phyloP scores from a whole-genome alignment of 495 filamentous ascomycete species.

The Penicillium daleae region DNA sequence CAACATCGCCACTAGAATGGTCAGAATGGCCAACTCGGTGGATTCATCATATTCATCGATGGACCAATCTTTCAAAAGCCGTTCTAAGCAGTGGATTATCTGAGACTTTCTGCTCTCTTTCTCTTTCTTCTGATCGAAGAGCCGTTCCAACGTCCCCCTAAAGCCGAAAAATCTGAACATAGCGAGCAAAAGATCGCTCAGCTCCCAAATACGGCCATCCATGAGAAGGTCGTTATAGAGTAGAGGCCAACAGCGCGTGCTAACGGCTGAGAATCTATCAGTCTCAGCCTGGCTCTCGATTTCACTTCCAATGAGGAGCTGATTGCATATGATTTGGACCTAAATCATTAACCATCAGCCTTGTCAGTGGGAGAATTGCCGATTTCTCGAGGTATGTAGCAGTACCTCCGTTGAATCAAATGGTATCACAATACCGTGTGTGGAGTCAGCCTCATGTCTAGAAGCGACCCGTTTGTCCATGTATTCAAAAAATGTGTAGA shows the following conservation, averaged over 20 bases:
- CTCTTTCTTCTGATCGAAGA: neutral
- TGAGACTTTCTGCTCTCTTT: neutral
- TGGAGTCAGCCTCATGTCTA: neutral
- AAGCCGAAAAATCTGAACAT: neutral
- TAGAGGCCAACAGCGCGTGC: neutral
- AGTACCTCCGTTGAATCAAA: constrained; percentile 7
- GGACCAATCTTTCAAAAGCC: neutral
- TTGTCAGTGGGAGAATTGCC: too few relatives aligned
- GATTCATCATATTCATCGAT: neutral
- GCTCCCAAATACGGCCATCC: constrained; percentile 1
- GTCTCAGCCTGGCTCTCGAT: neutral
- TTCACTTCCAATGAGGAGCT: neutral
- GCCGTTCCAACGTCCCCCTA: neutral
- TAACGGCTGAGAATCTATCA: neutral
- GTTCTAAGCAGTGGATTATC: neutral
- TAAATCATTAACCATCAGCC: neutral
- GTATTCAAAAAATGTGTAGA: constrained; percentile 1
- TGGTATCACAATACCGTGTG: neutral
- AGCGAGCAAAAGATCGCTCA: neutral
- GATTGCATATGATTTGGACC: neutral
- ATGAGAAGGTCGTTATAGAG: neutral
- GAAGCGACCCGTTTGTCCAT: constrained; percentile 5
- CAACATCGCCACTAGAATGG: neutral
- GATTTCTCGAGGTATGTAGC: too few relatives aligned
- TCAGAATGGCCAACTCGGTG: neutral